Base-by-base conservation (phyloP, 768 basidiomycete genomes). In the Crassisporium funariophilum region DNA sequence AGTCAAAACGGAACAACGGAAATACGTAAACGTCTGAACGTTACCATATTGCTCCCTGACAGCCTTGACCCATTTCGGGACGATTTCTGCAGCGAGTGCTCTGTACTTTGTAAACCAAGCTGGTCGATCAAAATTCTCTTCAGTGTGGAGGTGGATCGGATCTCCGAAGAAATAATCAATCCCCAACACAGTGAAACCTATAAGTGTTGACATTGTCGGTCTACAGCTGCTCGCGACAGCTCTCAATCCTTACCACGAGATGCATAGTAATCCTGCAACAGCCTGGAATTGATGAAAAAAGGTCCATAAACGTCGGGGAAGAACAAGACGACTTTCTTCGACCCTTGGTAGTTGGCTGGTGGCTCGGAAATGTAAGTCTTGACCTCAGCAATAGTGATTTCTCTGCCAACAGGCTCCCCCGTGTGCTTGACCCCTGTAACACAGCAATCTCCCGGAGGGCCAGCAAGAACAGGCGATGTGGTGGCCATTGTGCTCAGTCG, bases 91-190 rank as follows among this genome's bases (percentile, higher is more conserved):
- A 0, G 82, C 76, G 10, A 66, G 63, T 19, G 62, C 53, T 22
- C 60, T 59, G 9, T 57, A 55, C 36, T 67, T 70, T 1, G 46
- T 52, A 15, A 73, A 61, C 81, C 82, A 86, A 0, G 65, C 66
- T 1, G 47, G 29, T 23, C 68, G 65, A 46, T 75, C 66, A 37
- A 71, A 74, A 20, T 53, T 61, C 9, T 74, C 67, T 2, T 65
- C 60, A 16, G 64, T 58, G 50, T 77, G 71, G 1, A 55, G 44
- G n/a, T 74, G 55, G 1, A 84, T 54, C 9, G 76, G 68, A 43
- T 84, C 79, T 5, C 83, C 81, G 40, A 82, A 72, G 63, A 86
- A 84, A 61, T 83, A 85, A 50, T 86, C 84, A 33, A 78, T 62
- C 2, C 81, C 82, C 4, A 84, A 60, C 4, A 85, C 82, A 35